phyloP scores from a whole-genome alignment of 2,329 filamentous ascomycete genomes.

The Ceratocystis huliohia region DNA sequence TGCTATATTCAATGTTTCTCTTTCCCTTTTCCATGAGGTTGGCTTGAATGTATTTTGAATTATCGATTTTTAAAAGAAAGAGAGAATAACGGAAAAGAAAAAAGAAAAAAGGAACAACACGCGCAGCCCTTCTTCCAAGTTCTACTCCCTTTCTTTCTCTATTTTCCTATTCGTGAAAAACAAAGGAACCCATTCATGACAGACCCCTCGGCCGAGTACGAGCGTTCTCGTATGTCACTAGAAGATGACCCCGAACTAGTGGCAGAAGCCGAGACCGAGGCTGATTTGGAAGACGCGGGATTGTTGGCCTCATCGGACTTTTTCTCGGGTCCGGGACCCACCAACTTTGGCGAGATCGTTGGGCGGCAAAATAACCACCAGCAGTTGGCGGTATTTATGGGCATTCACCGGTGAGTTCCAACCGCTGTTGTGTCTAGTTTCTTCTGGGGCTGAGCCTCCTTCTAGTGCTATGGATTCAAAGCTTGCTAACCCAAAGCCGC shows the following conservation, averaged over 20 bases:
- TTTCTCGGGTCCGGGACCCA: constrained; percentile 12
- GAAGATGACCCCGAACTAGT: constrained; percentile 10
- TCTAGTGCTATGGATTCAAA: background rate
- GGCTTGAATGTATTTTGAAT: too few species aligned
- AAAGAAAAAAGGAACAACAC: background rate
- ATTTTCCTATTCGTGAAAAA: background rate
- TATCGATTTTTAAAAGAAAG: too few species aligned
- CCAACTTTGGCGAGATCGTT: constrained; percentile 18
- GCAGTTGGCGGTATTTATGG: constrained; percentile 20
- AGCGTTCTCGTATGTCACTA: background rate
- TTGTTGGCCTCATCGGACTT: constrained; percentile 10
- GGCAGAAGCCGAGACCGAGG: constrained; percentile 12
- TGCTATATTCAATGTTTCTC: too few species aligned
- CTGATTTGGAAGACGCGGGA: constrained; percentile 11
- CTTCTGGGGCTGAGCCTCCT: background rate
- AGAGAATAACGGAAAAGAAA: too few species aligned
- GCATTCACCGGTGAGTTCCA: constrained; percentile 21
- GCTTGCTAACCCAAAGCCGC: background rate
- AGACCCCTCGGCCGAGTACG: background rate
- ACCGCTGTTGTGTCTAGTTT: background rate
- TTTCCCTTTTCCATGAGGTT: too few species aligned
- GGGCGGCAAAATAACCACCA: constrained; percentile 10
- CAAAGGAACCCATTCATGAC: background rate
- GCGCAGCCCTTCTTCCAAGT: too few species aligned
- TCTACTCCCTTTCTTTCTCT: background rate